These are phyloP conservation scores for Argentina anserina DNA, from an alignment of 306 rosid species.

Conservation along the genomic window DNA sequence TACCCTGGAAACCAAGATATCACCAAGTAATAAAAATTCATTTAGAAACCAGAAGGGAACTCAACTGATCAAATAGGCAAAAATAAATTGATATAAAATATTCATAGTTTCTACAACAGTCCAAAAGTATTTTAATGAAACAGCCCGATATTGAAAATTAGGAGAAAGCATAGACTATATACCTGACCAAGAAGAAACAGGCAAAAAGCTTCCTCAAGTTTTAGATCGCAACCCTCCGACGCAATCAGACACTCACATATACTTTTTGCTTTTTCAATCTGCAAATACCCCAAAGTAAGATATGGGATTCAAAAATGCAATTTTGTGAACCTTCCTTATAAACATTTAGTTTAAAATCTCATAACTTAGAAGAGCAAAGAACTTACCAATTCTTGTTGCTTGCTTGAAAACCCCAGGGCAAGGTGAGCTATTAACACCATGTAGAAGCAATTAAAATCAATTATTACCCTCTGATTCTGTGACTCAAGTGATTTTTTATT, in stretches of 20 bases:
- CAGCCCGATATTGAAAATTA: conserved; percentile 6
- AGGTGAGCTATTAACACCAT: conserved; percentile 68
- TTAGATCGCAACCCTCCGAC: conserved; percentile 83
- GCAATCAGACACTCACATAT: conserved; percentile 78
- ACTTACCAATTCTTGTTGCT: conserved; percentile 70
- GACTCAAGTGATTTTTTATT: conserved; percentile 92
- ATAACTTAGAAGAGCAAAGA: conserved; percentile 23
- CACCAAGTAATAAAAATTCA: not conserved
- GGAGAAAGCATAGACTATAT: conserved; percentile 19
- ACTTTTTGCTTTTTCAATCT: conserved; percentile 72
- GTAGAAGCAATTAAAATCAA: conserved; percentile 78
- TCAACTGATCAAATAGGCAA: not conserved
- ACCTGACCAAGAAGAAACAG: conserved; percentile 84
- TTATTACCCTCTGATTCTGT: conserved; percentile 79
- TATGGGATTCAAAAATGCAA: not conserved
- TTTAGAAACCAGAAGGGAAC: conserved; percentile 13
- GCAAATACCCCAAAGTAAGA: conserved; percentile 20
- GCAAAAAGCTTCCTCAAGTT: conserved; percentile 83
- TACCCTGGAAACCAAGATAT: conserved; percentile 53
- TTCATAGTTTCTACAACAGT: conserved; percentile 23
- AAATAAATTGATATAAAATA: not conserved
- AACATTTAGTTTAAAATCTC: conserved; percentile 7
- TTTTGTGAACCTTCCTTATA: not conserved
- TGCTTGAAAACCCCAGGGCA: conserved; percentile 90
- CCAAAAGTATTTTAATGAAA: conserved; percentile 13